Conservation (phyloP, 805 yeast species). For the Starmera dryadoides region DNA sequence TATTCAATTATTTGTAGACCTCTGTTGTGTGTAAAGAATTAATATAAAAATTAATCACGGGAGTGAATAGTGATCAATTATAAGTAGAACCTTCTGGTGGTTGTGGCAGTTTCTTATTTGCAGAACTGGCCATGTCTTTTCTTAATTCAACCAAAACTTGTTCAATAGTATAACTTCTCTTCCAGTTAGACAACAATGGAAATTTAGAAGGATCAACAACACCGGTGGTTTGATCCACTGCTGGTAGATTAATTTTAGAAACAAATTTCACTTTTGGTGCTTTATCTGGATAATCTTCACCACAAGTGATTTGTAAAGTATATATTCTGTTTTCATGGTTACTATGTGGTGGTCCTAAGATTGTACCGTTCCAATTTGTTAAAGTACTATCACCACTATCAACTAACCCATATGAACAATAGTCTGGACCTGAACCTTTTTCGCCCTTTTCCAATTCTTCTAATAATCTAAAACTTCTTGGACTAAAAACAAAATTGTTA, state of each 20-base stretch:
- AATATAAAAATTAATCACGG: too few relatives aligned
- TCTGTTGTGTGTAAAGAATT: neutral
- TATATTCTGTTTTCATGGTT: constrained; percentile 91
- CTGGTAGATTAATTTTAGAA: constrained; percentile 84
- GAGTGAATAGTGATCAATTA: constrained; percentile 2
- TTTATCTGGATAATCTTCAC: constrained; percentile 73
- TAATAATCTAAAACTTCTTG: constrained; percentile 88
- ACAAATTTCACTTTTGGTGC: constrained; percentile 83
- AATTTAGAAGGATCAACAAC: constrained; percentile 46
- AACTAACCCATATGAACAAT: constrained; percentile 90
- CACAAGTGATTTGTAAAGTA: constrained; percentile 75
- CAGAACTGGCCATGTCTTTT: constrained; percentile 79
- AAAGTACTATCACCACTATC: constrained; percentile 87
- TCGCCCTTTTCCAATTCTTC: constrained; percentile 98
- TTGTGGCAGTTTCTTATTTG: constrained; percentile 80
- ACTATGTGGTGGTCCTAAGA: constrained; percentile 92
- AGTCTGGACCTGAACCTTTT: constrained; percentile 94
- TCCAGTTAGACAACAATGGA: constrained; percentile 76
- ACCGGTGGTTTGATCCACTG: constrained; percentile 67
- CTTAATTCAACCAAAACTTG: constrained; percentile 83
- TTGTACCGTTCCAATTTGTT: constrained; percentile 98
- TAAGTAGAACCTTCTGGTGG: constrained; percentile 86
- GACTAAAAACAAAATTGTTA: constrained; percentile 33
- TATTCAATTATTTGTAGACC: too few relatives aligned
- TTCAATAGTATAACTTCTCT: constrained; percentile 87